Percentiles rank a stretch among this genome's conserved stretches.
Conservation (phyloP, 1,139 yeast species). For the Zygoascus sp. region DNA sequence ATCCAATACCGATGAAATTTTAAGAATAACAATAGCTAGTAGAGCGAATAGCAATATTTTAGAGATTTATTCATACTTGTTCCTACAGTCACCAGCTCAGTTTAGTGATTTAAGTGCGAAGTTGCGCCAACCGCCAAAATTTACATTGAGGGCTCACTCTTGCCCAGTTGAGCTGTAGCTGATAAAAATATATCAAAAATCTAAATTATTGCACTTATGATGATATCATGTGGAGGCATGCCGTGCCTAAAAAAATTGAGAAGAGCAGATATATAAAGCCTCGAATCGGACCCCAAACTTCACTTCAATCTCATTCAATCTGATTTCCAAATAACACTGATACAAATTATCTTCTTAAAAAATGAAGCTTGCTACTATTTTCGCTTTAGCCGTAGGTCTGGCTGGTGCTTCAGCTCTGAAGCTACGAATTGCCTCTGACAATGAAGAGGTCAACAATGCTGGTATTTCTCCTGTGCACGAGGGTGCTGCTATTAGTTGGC, state of each 20-base stretch:
- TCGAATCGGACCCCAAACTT: background rate
- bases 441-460: slow-evolving; percentile 25
- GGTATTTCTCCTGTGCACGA: slow-evolving; percentile 41
- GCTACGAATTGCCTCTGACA: background rate
- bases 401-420: slow-evolving; percentile 10
- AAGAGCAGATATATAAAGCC: background rate
- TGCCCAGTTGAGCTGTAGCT: too few species aligned
- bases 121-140: too few species aligned
- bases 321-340: background rate
- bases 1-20: too few species aligned
- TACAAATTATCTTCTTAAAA: background rate
- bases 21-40: too few species aligned
- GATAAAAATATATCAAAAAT: too few species aligned
- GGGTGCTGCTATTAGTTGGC: slow-evolving; percentile 54
- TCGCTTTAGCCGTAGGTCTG: background rate
- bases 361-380: slow-evolving; percentile 6
- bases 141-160: too few species aligned
- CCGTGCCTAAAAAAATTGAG: too few species aligned
- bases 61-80: too few species aligned
- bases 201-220: background rate
- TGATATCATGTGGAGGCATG: background rate
- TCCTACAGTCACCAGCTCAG: too few species aligned
- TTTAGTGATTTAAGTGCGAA: too few species aligned
- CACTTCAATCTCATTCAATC: background rate
- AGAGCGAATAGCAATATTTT: too few species aligned